These are phyloP conservation scores for Epichloe uncinata DNA, from an alignment of 2,329 filamentous ascomycete species.

Conservation along the genomic window DNA sequence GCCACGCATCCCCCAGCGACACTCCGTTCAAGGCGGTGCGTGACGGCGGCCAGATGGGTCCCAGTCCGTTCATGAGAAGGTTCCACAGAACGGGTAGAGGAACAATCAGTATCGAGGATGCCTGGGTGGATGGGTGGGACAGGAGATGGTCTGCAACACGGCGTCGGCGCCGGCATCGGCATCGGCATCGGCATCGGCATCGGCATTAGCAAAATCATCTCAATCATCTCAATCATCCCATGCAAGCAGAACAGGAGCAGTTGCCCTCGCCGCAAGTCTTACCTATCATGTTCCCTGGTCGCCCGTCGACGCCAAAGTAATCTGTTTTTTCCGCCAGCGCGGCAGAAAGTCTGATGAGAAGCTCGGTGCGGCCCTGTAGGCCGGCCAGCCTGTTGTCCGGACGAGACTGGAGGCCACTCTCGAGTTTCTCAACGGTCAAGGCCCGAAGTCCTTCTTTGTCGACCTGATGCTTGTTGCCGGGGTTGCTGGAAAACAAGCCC, in stretches of 20 bases:
- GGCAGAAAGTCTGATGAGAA: conserved; percentile 61
- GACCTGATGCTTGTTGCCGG: conserved; percentile 72
- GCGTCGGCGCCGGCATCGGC: too few species aligned
- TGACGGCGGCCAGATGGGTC: conserved; percentile 77
- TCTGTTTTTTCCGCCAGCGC: conserved; percentile 65
- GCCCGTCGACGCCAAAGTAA: conserved; percentile 69
- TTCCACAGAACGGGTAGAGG: conserved; percentile 81
- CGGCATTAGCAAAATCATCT: not conserved
- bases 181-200: conserved; percentile 18
- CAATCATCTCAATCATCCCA: not conserved
- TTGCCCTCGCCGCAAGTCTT: conserved; percentile 17
- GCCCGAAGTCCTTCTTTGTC: conserved; percentile 68
- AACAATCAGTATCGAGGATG: conserved; percentile 77
- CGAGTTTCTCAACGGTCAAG: conserved; percentile 61
- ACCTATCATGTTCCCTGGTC: conserved; percentile 93
- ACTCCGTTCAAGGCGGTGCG: conserved; percentile 78
- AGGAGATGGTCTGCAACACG: conserved; percentile 60
- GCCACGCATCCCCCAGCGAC: conserved; percentile 89
- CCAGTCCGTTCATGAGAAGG: conserved; percentile 75
- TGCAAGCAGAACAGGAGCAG: not conserved
- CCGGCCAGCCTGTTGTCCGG: conserved; percentile 73
- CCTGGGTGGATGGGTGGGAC: conserved; percentile 78
- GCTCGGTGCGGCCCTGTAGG: conserved; percentile 67
- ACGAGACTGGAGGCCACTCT: conserved; percentile 72
- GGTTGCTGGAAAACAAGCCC: conserved; percentile 77